Percentiles rank a stretch among this genome's conserved stretches.
Conservation (phyloP, 2,329 filamentous ascomycete genomes). For the Fusarium pilosicola region DNA sequence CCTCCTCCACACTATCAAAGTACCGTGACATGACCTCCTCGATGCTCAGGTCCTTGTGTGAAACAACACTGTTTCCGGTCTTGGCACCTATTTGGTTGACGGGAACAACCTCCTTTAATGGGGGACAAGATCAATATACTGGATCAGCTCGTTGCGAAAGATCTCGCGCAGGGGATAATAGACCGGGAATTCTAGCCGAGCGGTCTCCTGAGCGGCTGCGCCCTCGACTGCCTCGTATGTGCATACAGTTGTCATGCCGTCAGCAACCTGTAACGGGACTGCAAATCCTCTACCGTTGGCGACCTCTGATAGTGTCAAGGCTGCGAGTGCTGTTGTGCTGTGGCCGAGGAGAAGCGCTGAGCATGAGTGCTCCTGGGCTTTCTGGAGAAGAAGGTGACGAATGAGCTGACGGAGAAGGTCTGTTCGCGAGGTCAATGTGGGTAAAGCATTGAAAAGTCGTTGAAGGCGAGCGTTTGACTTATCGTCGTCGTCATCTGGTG, state of each 20-base stretch:
- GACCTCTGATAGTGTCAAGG: constrained; percentile 85
- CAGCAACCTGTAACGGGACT: constrained; percentile 82
- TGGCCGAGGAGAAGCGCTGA: constrained; percentile 83
- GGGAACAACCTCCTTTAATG: constrained; percentile 61
- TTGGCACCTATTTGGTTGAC: constrained; percentile 45
- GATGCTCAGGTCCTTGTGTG: constrained; percentile 83
- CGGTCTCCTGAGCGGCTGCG: constrained; percentile 29
- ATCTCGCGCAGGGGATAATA: constrained; percentile 88
- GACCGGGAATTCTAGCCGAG: constrained; percentile 54
- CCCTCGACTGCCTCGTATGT: constrained; percentile 43
- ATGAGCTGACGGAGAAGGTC: constrained; percentile 79
- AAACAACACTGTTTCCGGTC: constrained; percentile 58
- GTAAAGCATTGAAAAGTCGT: constrained; percentile 67
- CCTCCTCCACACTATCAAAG: constrained; percentile 81
- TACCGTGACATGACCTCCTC: constrained; percentile 91
- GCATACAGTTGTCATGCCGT: constrained; percentile 65
- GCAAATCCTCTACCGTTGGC: constrained; percentile 90
- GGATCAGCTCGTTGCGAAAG: constrained; percentile 80
- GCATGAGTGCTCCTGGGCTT: constrained; percentile 69
- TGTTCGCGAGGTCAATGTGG: constrained; percentile 77
- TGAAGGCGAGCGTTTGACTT: constrained; percentile 58
- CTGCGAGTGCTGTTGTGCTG: constrained; percentile 87
- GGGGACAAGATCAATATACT: constrained; percentile 69
- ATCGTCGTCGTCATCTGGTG: constrained; percentile 4
- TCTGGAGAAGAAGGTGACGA: constrained; percentile 74